Conservation (phyloP, 148 eudicot genomes). For the Polygonum maritimum region DNA sequence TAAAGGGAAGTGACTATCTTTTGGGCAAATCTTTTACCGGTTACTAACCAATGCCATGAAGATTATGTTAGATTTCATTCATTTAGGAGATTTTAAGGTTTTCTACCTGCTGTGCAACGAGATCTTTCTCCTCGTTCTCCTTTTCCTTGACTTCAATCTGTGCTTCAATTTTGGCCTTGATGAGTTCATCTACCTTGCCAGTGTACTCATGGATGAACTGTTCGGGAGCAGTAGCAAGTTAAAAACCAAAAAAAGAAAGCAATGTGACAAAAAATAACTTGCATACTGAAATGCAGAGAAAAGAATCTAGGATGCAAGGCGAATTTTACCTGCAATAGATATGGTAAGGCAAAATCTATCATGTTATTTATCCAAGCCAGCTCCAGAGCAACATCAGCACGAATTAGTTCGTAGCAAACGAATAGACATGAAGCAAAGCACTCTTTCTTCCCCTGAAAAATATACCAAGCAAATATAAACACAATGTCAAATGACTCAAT, state of each 20-base stretch:
- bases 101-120: slow-evolving; percentile 67
- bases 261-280: neutral
- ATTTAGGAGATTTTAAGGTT: no score
- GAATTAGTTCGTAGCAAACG: slow-evolving; percentile 79
- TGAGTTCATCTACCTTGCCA: slow-evolving; percentile 93
- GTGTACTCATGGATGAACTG: slow-evolving; percentile 97
- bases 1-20: neutral
- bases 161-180: slow-evolving; percentile 76
- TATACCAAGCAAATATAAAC: neutral
- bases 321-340: slow-evolving; percentile 66
- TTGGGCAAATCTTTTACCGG: neutral
- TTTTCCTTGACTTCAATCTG: slow-evolving; percentile 67
- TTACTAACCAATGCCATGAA: no score
- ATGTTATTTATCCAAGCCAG: slow-evolving; percentile 98
- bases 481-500: neutral
- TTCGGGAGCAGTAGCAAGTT: neutral
- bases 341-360: slow-evolving; percentile 97
- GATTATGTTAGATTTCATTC: no score
- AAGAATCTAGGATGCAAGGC: neutral
- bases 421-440: slow-evolving; percentile 97
- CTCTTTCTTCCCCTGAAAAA: slow-evolving; percentile 92
- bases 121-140: slow-evolving; percentile 81
- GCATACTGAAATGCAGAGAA: neutral
- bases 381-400: slow-evolving; percentile 84
- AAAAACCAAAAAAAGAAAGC: neutral